phyloP scores from a whole-genome alignment of 495 filamentous ascomycete species.

The Aspergillus olivimuriae region DNA sequence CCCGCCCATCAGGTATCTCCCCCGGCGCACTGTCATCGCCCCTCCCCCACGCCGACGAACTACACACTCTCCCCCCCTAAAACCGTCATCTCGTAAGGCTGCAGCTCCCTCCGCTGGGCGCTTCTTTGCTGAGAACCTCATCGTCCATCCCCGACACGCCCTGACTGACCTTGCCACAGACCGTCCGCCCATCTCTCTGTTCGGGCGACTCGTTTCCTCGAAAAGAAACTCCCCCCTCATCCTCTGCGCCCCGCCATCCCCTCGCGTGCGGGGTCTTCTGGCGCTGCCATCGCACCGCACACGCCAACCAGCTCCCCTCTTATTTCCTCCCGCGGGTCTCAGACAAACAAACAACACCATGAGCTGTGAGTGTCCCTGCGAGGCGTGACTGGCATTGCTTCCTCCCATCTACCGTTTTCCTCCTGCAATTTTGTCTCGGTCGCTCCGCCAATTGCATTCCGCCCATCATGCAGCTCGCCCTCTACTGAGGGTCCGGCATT shows the following conservation, averaged over 20 bases:
- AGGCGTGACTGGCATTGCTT: too few relatives aligned
- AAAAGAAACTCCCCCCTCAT: neutral
- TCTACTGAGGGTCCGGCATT: neutral
- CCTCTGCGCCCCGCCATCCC: constrained; percentile 13
- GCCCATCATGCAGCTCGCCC: neutral
- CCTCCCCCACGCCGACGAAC: too few relatives aligned
- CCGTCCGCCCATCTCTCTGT: too few relatives aligned
- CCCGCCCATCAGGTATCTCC: too few relatives aligned
- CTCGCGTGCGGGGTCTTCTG: constrained; percentile 20
- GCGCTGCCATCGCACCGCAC: constrained; percentile 18
- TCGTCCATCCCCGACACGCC: neutral
- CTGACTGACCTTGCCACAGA: too few relatives aligned
- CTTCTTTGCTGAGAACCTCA: too few relatives aligned
- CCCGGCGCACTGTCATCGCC: too few relatives aligned
- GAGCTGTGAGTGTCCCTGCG: constrained; percentile 41
- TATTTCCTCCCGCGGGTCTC: neutral
- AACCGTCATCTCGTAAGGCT: too few relatives aligned
- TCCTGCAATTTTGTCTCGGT: neutral
- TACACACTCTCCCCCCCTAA: too few relatives aligned
- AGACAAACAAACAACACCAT: constrained; percentile 20
- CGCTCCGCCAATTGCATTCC: neutral
- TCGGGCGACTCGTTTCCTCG: neutral
- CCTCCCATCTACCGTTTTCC: neutral
- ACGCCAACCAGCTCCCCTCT: too few relatives aligned
- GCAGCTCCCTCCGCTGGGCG: too few relatives aligned